Evolutionary conservation across 148 eudicot genomes (phyloP), one percentile per base, ranked within the genome.

Genomic region (Rhododendron kiyosumense): DNA sequence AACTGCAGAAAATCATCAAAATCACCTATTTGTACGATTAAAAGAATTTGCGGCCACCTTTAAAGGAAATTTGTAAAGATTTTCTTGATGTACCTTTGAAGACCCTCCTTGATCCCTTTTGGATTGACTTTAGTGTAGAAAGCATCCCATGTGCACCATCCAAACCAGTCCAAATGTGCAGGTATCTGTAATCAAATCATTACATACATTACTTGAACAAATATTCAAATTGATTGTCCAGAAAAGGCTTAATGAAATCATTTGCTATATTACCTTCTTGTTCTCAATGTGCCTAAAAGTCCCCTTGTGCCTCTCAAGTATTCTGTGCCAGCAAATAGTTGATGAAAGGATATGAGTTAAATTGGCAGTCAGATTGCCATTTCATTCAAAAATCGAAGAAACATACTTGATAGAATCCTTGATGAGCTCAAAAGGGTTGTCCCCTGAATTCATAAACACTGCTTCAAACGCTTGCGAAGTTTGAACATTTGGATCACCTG

Each of bases 341-440:
- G 15, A 38, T 20, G n/a, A 20, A 22, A 78, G 26, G 17, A 41
- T 7, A 20, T 15, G 46, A 45, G 14, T 22, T 22, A 38, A 43
- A 45, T 10, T 38, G 13, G 5, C 9, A 20, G n/a, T 34, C 17
- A 45, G 13, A 24, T 17, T 9, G 11, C 15, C 28, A 24, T 34
- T 22, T 22, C 26, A 38, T 45, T 43, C 0, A 78, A 10, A 78
- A 24, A 0, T 78, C 1, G 22, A 36, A 18, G 41, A 34, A 74
- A 36, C 43, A 74, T 74, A 74, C 78, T 74, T 74, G 14, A 74
- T 36, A 74, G 78, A 74, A 36, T 74, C 78, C 78, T 74, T 74
- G 78, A 74, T 74, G 78, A 74, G 78, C 78, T 74, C 43, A 74
- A 74, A 74, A 30, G 78, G 78, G 78, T 74, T 74, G 78, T 74